A percentile compares a stretch with the other conserved stretches of the same genome.
phyloP scores from a whole-genome alignment of 805 yeast genomes.

The Metschnikowia kunwiensis region DNA sequence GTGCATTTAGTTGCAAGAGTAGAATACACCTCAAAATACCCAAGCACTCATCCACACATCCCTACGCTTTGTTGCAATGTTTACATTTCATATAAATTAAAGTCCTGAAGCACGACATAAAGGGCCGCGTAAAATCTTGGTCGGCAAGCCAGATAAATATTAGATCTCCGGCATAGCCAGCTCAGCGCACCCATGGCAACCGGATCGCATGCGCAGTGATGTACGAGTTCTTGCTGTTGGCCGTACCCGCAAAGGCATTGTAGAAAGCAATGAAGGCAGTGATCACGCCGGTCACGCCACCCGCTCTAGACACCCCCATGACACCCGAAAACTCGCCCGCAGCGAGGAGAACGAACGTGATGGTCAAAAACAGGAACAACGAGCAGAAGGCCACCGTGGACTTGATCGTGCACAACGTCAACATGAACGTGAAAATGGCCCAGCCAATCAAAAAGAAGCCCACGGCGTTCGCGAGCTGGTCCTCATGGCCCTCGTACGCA shows the following conservation, averaged over 20 bases:
- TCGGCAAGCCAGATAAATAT: too few relatives aligned
- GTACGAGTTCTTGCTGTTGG: slow-evolving; percentile 35
- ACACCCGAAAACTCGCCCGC: slow-evolving; percentile 32
- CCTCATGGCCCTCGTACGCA: slow-evolving; percentile 36
- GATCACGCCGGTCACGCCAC: slow-evolving; percentile 43
- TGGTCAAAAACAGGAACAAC: slow-evolving; percentile 29
- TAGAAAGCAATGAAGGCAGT: slow-evolving; percentile 40
- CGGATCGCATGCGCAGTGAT: slow-evolving; percentile 29
- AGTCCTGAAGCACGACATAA: too few relatives aligned
- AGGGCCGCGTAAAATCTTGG: too few relatives aligned
- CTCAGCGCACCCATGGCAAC: slow-evolving; percentile 24
- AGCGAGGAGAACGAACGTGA: slow-evolving; percentile 37
- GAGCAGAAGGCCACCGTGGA: slow-evolving; percentile 37
- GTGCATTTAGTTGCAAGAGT: too few relatives aligned
- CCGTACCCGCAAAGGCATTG: slow-evolving; percentile 41
- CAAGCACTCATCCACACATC: too few relatives aligned
- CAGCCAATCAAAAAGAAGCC: slow-evolving; percentile 39
- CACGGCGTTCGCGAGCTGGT: slow-evolving; percentile 30
- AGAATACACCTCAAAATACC: too few relatives aligned
- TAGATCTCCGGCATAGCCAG: too few relatives aligned
- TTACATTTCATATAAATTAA: too few relatives aligned
- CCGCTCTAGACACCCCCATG: slow-evolving; percentile 32
- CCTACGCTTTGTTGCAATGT: too few relatives aligned
- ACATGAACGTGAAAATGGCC: slow-evolving; percentile 40
- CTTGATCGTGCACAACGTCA: slow-evolving; percentile 34